Percentiles rank a stretch among this genome's conserved stretches.
Evolutionary conservation across 2,329 filamentous ascomycete species (phyloP).

Genomic region (Microsporum ferrugineum): DNA sequence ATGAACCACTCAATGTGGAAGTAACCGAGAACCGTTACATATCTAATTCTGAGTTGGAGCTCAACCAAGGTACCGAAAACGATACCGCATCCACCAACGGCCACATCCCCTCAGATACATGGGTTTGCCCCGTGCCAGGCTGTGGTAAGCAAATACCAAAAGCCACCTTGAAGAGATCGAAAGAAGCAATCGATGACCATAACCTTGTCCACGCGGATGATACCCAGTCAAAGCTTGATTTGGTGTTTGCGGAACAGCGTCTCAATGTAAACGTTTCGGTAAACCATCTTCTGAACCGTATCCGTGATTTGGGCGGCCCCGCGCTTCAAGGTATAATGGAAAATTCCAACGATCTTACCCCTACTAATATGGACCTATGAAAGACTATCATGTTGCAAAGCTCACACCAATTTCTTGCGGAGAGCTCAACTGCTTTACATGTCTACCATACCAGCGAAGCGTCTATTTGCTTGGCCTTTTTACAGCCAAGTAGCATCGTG

Average conservation of each 20-base stretch:
- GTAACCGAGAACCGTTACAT: slow-evolving; percentile 23
- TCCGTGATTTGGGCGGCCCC: slow-evolving; percentile 13
- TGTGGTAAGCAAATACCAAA: slow-evolving; percentile 26
- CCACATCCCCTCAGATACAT: slow-evolving; percentile 22
- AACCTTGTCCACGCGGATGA: slow-evolving; percentile 26
- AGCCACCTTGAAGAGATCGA: slow-evolving; percentile 24
- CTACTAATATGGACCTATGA: not conserved
- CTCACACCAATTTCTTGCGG: not conserved
- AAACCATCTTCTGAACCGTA: slow-evolving; percentile 25
- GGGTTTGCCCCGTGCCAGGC: slow-evolving; percentile 24
- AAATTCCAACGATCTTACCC: not conserved
- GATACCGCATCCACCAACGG: not conserved
- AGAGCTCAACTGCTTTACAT: not conserved
- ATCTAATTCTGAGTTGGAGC: slow-evolving; percentile 17
- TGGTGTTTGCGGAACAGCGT: slow-evolving; percentile 27
- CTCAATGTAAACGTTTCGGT: slow-evolving; percentile 25
- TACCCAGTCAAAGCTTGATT: slow-evolving; percentile 26
- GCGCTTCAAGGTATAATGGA: not conserved
- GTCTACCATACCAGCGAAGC: not conserved
- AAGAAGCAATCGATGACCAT: slow-evolving; percentile 26
- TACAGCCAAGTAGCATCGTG: not conserved
- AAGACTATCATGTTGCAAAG: not conserved
- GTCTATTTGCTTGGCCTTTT: not conserved
- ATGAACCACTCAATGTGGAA: slow-evolving; percentile 23
- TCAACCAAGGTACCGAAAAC: slow-evolving; percentile 6